Evolutionary conservation across 2,329 filamentous ascomycete species (phyloP).

Genomic region (Canariomyces notabilis): DNA sequence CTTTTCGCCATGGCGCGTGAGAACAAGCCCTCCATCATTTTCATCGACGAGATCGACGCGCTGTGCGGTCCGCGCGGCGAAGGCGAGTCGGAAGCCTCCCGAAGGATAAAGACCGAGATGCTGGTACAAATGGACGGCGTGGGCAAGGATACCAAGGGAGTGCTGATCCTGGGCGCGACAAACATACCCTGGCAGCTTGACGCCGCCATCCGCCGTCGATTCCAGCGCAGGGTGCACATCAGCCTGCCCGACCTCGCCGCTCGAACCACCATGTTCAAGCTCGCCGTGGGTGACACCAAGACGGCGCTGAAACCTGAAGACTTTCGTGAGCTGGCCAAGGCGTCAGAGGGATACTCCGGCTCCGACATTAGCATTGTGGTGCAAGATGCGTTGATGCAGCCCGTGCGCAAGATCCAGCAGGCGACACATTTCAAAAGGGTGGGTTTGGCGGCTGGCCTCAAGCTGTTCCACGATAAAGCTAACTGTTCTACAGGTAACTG

Average conservation of each 20-base stretch:
- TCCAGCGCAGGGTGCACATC: slow-evolving; percentile 95
- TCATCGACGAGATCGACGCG: slow-evolving; percentile 97
- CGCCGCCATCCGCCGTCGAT: slow-evolving; percentile 88
- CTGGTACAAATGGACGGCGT: slow-evolving; percentile 99
- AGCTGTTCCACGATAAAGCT: slow-evolving; percentile 10
- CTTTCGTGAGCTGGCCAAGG: slow-evolving; percentile 70
- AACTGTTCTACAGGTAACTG: slow-evolving; percentile 52
- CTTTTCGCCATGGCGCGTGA: slow-evolving; percentile 97
- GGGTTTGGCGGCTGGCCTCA: slow-evolving; percentile 27
- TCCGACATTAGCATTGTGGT: slow-evolving; percentile 95
- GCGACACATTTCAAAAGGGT: slow-evolving; percentile 97
- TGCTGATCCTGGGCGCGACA: slow-evolving; percentile 90
- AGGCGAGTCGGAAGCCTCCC: slow-evolving; percentile 94
- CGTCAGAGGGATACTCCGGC: slow-evolving; percentile 91
- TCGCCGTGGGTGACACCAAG: slow-evolving; percentile 88
- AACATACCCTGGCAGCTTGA: slow-evolving; percentile 99
- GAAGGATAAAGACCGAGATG: slow-evolving; percentile 97
- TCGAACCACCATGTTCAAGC: slow-evolving; percentile 89
- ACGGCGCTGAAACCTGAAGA: slow-evolving; percentile 75
- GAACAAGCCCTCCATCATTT: slow-evolving; percentile 97
- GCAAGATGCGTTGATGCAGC: slow-evolving; percentile 95
- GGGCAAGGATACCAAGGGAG: slow-evolving; percentile 88
- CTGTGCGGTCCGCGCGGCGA: slow-evolving; percentile 88
- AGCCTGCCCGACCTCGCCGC: slow-evolving; percentile 82
- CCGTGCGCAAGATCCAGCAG: slow-evolving; percentile 91